Evolutionary conservation across 2,329 filamentous ascomycete genomes (phyloP).

Genomic region (Fusarium sp.): DNA sequence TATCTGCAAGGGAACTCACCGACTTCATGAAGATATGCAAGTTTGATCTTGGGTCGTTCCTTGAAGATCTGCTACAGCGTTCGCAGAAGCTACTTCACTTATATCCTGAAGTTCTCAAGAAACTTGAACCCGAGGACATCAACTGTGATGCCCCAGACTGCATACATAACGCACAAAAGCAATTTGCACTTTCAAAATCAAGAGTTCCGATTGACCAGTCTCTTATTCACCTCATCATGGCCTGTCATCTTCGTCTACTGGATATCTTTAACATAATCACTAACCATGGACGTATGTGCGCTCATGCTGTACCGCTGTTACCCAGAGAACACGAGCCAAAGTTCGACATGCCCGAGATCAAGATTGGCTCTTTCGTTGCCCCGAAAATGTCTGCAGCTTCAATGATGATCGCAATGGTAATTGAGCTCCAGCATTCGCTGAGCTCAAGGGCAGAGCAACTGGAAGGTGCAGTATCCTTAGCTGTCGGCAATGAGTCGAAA

Average conservation of each 20-base stretch:
- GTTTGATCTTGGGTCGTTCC: constrained; percentile 36
- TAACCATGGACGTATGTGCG: constrained; percentile 45
- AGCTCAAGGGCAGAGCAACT: constrained; percentile 24
- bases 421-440: constrained; percentile 44
- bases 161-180: constrained; percentile 40
- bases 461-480: constrained; percentile 1
- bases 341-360: constrained; percentile 51
- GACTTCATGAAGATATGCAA: constrained; percentile 37
- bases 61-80: constrained; percentile 48
- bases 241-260: constrained; percentile 49
- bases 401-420: constrained; percentile 45
- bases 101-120: constrained; percentile 45
- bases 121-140: background rate
- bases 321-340: constrained; percentile 42
- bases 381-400: constrained; percentile 45
- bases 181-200: constrained; percentile 17
- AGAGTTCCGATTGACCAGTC: constrained; percentile 44
- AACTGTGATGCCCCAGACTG: constrained; percentile 46
- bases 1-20: constrained; percentile 37
- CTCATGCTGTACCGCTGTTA: constrained; percentile 39
- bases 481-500: constrained; percentile 8
- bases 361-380: constrained; percentile 51
- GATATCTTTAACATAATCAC: constrained; percentile 49
- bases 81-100: constrained; percentile 48
- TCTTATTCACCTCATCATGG: constrained; percentile 48